Evolutionary conservation across 2,329 filamentous ascomycete species (phyloP).

Genomic region (Fusarium armeniacum): DNA sequence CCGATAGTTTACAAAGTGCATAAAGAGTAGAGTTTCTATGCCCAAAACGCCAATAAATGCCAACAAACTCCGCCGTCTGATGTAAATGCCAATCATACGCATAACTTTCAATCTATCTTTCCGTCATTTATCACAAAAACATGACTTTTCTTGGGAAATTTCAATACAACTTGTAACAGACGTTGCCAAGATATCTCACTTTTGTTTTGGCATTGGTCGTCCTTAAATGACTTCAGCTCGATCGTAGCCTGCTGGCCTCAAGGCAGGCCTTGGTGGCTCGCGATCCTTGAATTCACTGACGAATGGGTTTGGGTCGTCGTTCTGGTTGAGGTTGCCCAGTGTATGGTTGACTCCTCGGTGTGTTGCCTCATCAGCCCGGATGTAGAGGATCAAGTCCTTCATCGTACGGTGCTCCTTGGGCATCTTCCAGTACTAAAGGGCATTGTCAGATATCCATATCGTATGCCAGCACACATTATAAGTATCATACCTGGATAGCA

Average conservation of each 20-base stretch:
- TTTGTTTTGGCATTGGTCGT: neutral
- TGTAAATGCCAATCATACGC: slow-evolving; percentile 7
- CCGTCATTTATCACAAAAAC: slow-evolving; percentile 1
- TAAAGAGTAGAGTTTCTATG: slow-evolving; percentile 35
- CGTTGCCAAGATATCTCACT: neutral
- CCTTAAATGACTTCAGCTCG: slow-evolving; percentile 79
- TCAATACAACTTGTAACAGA: neutral
- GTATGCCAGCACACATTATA: neutral
- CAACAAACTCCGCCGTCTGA: neutral
- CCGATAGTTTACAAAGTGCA: neutral
- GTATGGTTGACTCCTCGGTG: slow-evolving; percentile 98
- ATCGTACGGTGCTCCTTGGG: slow-evolving; percentile 85
- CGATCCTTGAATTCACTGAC: slow-evolving; percentile 83
- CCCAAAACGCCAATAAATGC: slow-evolving; percentile 9
- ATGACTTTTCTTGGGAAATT: slow-evolving; percentile 2
- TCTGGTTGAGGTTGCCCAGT: slow-evolving; percentile 86
- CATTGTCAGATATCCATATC: slow-evolving; percentile 15
- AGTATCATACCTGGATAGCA: slow-evolving; percentile 70
- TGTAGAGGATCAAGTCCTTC: slow-evolving; percentile 88
- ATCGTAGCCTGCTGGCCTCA: slow-evolving; percentile 83
- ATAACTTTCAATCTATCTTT: neutral
- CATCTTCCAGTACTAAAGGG: slow-evolving; percentile 85
- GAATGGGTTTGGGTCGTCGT: slow-evolving; percentile 92
- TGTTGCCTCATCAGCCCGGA: slow-evolving; percentile 89
- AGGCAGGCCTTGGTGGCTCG: slow-evolving; percentile 74